phyloP scores from a whole-genome alignment of 139 green algal species.

The Zygnema circumcarinatum region DNA sequence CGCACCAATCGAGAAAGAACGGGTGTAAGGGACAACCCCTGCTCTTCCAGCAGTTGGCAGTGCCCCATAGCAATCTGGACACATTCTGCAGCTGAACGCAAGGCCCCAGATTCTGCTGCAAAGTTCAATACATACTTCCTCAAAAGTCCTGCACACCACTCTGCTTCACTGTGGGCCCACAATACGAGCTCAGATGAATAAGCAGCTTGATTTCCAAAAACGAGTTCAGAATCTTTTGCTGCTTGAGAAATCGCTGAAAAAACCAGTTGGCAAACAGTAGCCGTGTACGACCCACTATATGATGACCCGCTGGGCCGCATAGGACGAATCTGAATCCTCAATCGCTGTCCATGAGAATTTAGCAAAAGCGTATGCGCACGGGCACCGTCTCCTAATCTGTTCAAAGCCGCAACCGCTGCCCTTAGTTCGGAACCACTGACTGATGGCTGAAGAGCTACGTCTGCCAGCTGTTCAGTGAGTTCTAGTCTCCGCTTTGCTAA shows the following conservation, averaged over 20 bases:
- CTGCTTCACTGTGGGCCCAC: constrained; percentile 53
- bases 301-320: constrained; percentile 52
- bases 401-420: constrained; percentile 43
- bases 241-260: constrained; percentile 56
- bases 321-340: constrained; percentile 10
- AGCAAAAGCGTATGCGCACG: constrained; percentile 60
- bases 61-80: constrained; percentile 59
- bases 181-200: constrained; percentile 55
- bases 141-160: constrained; percentile 51
- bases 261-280: constrained; percentile 47
- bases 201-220: constrained; percentile 51
- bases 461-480: constrained; percentile 51
- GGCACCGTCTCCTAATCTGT: constrained; percentile 42
- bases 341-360: constrained; percentile 35
- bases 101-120: constrained; percentile 38
- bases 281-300: constrained; percentile 54
- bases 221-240: constrained; percentile 40
- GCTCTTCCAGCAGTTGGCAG: constrained; percentile 48
- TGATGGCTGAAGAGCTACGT: constrained; percentile 52
- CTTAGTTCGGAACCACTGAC: constrained; percentile 48
- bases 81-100: constrained; percentile 56
- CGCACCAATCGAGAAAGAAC: constrained; percentile 44
- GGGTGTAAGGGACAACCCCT: constrained; percentile 40
- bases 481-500: constrained; percentile 33
- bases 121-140: constrained; percentile 40